Base-by-base conservation (phyloP, 176 grass and related monocot species). In the Rhipidocladum racemiflorum region DNA sequence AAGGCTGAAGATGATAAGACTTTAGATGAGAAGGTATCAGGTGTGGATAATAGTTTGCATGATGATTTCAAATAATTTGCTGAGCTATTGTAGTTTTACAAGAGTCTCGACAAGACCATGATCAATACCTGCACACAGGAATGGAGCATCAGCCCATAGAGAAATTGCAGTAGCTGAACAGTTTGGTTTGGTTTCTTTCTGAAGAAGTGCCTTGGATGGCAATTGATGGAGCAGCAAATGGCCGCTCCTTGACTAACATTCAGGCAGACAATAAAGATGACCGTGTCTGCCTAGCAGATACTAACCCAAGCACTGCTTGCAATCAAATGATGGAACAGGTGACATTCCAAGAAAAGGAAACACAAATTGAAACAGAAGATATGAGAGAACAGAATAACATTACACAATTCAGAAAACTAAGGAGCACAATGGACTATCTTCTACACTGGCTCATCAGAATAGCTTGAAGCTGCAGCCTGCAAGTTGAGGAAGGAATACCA, bases 61-160 rank as follows among this genome's bases (percentile, higher is more conserved):
- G 83, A 63, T 69, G 85, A 83, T 56, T n/a, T 28, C 61, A 51
- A 79, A 25, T 17, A 68, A 81, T 80, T 71, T 95, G 79, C 73
- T 95, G 50, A 89, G 82, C 49, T 72, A 72, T 53, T 88, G 91
- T 88, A 82, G 53, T 68, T 87, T 91, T 88, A 73, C 85, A 54
- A 93, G 76, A 76, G 82, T 91, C 28, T 85, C 91, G 16, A 99
- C 83, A 29, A 93, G 84, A 78, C 88, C 82, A 13, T 76, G 91
- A 56, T 90, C 92, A 74, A 10, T 91, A 75, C 23, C 88, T 75
- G 30, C 79, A 61, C 85, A 91, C 53, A 96, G 69, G 83, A 89
- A 86, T 78, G 34, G 59, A 64, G 18, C 75, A 66, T 51, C 25
- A 50, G 42, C 51, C n/a, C 63, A 61, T 74, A 81, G 69, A 68